Evolutionary conservation across 169 alveolate genomes (phyloP), one percentile per base, ranked within the genome.

Genomic region (Babesia bovis): DNA sequence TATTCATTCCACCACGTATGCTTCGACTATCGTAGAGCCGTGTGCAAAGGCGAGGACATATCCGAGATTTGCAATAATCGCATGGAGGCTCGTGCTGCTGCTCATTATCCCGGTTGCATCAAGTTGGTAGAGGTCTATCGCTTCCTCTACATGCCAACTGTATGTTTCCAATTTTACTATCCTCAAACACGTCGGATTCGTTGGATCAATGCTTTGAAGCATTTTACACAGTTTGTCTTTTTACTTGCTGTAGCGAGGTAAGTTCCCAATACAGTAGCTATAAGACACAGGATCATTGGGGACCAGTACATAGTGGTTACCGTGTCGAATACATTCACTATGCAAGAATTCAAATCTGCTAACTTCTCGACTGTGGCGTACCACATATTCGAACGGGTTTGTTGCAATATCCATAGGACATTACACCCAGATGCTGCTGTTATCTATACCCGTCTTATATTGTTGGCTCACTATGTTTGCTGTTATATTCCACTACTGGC

Each of bases 401-500:
- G 83, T 56, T 35, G 70, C 36, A 21, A 61, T 23, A 2, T 23
- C 40, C 5, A 9, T 5, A 12, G 4, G 7, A 51, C 7, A 23
- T 32, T 32, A 13, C 55, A 44, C 69, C n/a, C 84, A 84, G 85
- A 88, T 94, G 88, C 72, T 96, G 52, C 75, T 90, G 68, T 83
- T 96, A 9, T 89, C 98, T 3, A 89, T 96, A 12, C 98, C 98
- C 15, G 92, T 93, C 13, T 73, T 96, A 38, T 95, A 96, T 72
- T 89, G 93, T 41, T 96, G 99, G 99, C 85, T 96, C 3, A 57
- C 93, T 17, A 91, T 93, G 83, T 96, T 96, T 66, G 94, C 92
- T 57, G 83, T 91, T 23, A 63, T 91, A 19, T 96, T 96, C 88
- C 99, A 96, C 83, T 93, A 92, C 67, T 95, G 96, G 92, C 83